Conservation (phyloP, 2,329 filamentous ascomycete genomes). For the Fusarium goolgardi region DNA sequence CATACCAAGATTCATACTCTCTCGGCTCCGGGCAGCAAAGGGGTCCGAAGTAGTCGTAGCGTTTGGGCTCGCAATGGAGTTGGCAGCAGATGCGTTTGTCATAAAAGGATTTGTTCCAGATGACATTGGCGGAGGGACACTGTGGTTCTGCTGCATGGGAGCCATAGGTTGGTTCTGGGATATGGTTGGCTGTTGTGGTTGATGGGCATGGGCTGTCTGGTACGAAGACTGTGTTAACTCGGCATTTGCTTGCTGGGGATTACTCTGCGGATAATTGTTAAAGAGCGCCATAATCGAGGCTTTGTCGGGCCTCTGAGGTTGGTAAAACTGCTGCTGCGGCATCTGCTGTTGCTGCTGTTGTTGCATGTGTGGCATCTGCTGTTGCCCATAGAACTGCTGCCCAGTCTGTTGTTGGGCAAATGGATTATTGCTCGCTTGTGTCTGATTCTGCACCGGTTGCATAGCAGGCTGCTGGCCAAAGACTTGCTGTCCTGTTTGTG, state of each 20-base stretch:
- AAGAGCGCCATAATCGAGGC: constrained; percentile 82
- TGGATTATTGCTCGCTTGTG: constrained; percentile 41
- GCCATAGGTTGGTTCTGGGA: constrained; percentile 49
- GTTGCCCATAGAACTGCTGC: constrained; percentile 41
- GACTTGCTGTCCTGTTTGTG: constrained; percentile 44
- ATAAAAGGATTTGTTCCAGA: constrained; percentile 70
- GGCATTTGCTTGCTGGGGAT: constrained; percentile 54
- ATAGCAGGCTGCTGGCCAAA: constrained; percentile 44
- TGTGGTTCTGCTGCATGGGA: constrained; percentile 42
- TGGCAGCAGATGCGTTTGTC: constrained; percentile 47
- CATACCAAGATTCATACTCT: constrained; percentile 75
- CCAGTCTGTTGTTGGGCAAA: constrained; percentile 46
- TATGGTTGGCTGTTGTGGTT: constrained; percentile 46
- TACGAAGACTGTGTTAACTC: constrained; percentile 43
- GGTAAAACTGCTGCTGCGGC: constrained; percentile 52
- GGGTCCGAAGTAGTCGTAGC: constrained; percentile 55
- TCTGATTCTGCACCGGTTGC: constrained; percentile 37
- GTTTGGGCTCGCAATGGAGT: constrained; percentile 39
- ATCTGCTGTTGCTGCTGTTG: constrained; percentile 42
- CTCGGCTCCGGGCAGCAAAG: constrained; percentile 66
- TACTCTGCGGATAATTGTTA: constrained; percentile 68
- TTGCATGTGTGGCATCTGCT: constrained; percentile 42
- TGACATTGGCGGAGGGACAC: constrained; percentile 51
- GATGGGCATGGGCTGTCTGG: constrained; percentile 18
- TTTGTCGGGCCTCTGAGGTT: constrained; percentile 70